Percentiles rank a stretch among this genome's conserved stretches.
Conservation (phyloP, 2,329 filamentous ascomycete genomes). For the Cercospora beticola region DNA sequence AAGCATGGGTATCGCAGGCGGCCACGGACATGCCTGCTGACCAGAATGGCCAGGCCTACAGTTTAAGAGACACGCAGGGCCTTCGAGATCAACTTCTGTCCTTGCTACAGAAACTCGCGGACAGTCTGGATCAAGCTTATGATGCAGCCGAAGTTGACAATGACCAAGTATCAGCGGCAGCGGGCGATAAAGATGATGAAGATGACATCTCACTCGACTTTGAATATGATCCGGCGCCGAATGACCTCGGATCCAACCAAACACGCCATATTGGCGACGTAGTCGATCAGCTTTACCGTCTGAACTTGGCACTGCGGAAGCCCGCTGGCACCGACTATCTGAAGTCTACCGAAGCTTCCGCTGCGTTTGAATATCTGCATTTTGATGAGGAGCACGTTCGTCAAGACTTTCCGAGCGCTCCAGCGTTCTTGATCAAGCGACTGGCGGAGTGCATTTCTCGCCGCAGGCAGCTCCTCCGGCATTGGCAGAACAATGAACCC, state of each 20-base stretch:
- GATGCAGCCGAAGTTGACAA: neutral
- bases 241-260: neutral
- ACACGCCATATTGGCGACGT: slow-evolving; percentile 28
- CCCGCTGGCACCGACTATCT: slow-evolving; percentile 37
- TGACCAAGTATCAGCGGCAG: neutral
- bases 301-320: slow-evolving; percentile 38
- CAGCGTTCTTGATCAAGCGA: slow-evolving; percentile 27
- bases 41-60: neutral
- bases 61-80: neutral
- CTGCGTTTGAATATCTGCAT: slow-evolving; percentile 18
- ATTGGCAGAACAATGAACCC: slow-evolving; percentile 36
- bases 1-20: neutral
- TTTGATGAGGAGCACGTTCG: slow-evolving; percentile 18
- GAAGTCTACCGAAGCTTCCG: slow-evolving; percentile 28
- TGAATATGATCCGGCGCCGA: neutral
- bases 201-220: slow-evolving; percentile 30
- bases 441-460: slow-evolving; percentile 37
- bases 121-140: neutral
- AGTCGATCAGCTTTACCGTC: slow-evolving; percentile 36
- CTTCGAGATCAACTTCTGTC: neutral
- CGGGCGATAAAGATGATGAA: slow-evolving; percentile 19
- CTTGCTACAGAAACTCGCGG: neutral
- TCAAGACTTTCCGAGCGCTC: slow-evolving; percentile 6
- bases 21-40: neutral
- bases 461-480: slow-evolving; percentile 38